Percentiles rank a stretch among this genome's conserved stretches.
These are phyloP conservation scores for Astragalus glycyphyllos DNA, from an alignment of 306 rosid species.

Conservation along the genomic window DNA sequence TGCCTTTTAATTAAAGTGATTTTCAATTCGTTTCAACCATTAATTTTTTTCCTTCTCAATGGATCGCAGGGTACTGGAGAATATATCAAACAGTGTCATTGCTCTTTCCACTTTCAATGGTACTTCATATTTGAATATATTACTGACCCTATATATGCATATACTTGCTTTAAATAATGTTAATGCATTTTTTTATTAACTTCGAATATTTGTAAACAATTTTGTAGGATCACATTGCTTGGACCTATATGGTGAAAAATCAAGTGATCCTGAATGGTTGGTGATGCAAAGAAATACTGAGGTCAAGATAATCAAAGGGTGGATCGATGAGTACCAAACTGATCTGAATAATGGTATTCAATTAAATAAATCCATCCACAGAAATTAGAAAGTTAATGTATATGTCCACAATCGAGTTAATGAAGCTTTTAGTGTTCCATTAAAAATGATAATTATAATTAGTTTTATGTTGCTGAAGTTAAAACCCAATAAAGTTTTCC, in stretches of 20 bases:
- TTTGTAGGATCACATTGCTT: slow-evolving; percentile 71
- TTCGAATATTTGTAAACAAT: too few relatives aligned
- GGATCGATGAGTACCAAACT: slow-evolving; percentile 53
- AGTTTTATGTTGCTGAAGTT: slow-evolving; percentile 1
- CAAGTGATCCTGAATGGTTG: slow-evolving; percentile 61
- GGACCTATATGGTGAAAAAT: slow-evolving; percentile 42
- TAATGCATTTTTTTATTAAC: neutral
- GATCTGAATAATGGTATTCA: slow-evolving; percentile 31
- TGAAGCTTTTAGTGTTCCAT: slow-evolving; percentile 22
- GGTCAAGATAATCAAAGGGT: slow-evolving; percentile 47
- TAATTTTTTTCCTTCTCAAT: neutral
- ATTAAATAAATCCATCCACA: slow-evolving; percentile 31
- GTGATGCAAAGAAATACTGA: slow-evolving; percentile 50
- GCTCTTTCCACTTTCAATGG: slow-evolving; percentile 61
- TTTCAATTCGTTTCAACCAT: neutral
- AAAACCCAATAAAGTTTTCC: slow-evolving; percentile 19
- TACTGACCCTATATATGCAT: too few relatives aligned
- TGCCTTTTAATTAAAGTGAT: neutral
- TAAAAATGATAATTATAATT: neutral
- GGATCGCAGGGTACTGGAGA: slow-evolving; percentile 60
- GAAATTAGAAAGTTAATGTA: neutral
- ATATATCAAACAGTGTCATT: slow-evolving; percentile 60
- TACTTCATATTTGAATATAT: slow-evolving; percentile 9
- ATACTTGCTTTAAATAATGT: too few relatives aligned
- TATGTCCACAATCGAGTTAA: too few relatives aligned